Evolutionary conservation across 306 rosid genomes (phyloP).

Genomic region (Macrotyloma uniflorum): DNA sequence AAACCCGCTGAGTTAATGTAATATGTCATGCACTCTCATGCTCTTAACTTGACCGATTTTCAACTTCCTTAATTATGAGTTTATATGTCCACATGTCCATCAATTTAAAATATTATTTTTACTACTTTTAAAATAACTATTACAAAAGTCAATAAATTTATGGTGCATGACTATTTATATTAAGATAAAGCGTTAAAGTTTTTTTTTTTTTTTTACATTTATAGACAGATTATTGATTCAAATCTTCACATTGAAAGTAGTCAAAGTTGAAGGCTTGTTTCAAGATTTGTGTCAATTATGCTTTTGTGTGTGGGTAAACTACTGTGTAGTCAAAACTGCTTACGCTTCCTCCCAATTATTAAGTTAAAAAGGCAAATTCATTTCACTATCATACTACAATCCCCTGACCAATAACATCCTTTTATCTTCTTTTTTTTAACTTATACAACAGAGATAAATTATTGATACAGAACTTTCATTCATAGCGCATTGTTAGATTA

Average conservation of each 20-base stretch:
- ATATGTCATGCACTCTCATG: neutral
- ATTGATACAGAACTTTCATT: neutral
- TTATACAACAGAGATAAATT: neutral
- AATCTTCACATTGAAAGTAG: too few species aligned
- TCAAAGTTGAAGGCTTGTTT: neutral
- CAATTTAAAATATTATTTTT: too few species aligned
- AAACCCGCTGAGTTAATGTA: slow-evolving; percentile 85
- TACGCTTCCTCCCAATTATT: neutral
- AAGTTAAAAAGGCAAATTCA: slow-evolving; percentile 14
- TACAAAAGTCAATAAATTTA: too few species aligned
- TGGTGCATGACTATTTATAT: too few species aligned
- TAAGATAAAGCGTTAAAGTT: too few species aligned
- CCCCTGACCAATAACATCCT: neutral
- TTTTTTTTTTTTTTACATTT: too few species aligned
- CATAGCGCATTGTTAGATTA: neutral
- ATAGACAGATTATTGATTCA: too few species aligned
- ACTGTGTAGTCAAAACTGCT: neutral
- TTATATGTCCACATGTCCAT: neutral
- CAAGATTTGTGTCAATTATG: neutral
- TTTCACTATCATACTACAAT: neutral
- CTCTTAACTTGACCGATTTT: slow-evolving; percentile 6
- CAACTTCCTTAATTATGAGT: neutral
- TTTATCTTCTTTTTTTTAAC: neutral
- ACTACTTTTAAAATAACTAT: too few species aligned
- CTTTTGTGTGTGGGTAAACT: neutral